Percentiles rank a stretch among this genome's conserved stretches.
phyloP scores from a whole-genome alignment of 257 asterid species.

The Pogostemon cablin region DNA sequence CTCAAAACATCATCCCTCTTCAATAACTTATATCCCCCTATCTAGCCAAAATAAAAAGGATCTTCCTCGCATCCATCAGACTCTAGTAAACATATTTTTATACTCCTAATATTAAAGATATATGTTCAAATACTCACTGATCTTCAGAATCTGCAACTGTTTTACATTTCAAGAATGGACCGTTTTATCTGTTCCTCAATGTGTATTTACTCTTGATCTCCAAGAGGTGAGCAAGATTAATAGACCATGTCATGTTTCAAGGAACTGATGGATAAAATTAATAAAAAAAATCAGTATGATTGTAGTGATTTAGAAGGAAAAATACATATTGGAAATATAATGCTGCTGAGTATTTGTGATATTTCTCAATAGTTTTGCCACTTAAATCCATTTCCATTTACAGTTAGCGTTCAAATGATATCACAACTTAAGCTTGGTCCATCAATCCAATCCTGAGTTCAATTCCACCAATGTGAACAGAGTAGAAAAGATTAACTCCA shows the following conservation, averaged over 20 bases:
- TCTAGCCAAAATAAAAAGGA: neutral
- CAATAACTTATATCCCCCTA: neutral
- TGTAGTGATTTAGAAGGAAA: neutral
- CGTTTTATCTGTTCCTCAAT: neutral
- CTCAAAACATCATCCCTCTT: neutral
- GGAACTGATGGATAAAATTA: neutral
- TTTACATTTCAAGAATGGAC: neutral
- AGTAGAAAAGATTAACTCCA: neutral
- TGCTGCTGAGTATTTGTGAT: neutral
- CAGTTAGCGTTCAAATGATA: neutral
- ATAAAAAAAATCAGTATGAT: neutral
- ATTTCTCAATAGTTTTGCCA: neutral
- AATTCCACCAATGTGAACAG: neutral
- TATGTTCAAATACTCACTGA: neutral
- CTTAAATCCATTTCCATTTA: conserved; percentile 18
- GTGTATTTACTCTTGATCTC: conserved; percentile 1
- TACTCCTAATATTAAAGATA: neutral
- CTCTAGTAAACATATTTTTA: neutral
- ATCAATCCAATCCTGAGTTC: neutral
- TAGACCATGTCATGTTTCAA: neutral
- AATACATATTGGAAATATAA: neutral
- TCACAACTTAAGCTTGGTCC: neutral
- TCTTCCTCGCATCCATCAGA: neutral
- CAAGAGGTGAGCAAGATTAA: neutral
- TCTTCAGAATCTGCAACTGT: neutral